A percentile compares a stretch with the other conserved stretches of the same genome.
phyloP scores from a whole-genome alignment of 352 stramenopile genomes.

The Pythium chondricola region DNA sequence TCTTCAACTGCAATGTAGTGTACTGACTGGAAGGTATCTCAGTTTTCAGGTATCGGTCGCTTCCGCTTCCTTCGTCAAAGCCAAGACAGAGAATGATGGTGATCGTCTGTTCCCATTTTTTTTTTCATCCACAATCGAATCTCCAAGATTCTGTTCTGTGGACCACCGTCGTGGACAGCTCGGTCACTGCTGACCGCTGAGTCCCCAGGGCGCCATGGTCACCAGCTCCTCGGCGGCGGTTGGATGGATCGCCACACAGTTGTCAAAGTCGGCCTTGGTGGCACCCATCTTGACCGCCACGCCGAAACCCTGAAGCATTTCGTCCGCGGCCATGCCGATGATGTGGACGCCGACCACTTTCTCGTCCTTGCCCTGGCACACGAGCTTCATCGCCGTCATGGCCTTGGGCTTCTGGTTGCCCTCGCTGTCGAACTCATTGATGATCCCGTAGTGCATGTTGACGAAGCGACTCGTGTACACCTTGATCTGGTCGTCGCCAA shows the following conservation, averaged over 20 bases:
- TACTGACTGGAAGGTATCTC: no score
- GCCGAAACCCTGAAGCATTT: slow-evolving; percentile 99
- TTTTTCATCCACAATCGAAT: slow-evolving; percentile 12
- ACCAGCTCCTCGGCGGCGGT: slow-evolving; percentile 97
- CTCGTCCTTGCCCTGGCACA: slow-evolving; percentile 85
- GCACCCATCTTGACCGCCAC: slow-evolving; percentile 98
- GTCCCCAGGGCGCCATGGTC: slow-evolving; percentile 79
- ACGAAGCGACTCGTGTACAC: slow-evolving; percentile 94
- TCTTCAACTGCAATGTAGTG: no score
- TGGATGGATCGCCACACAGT: slow-evolving; percentile 94
- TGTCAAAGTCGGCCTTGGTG: slow-evolving; percentile 97
- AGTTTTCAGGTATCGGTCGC: no score
- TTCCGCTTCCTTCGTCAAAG: not conserved
- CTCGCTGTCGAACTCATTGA: slow-evolving; percentile 50
- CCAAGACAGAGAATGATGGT: not conserved
- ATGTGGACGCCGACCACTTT: slow-evolving; percentile 97
- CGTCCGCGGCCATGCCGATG: slow-evolving; percentile 92
- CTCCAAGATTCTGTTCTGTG: slow-evolving; percentile 18
- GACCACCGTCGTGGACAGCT: not conserved
- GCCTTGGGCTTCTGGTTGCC: slow-evolving; percentile 85
- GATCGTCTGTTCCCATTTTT: not conserved
- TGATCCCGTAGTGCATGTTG: slow-evolving; percentile 92
- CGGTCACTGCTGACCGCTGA: slow-evolving; percentile 12
- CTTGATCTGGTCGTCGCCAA: slow-evolving; percentile 92
- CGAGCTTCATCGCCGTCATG: slow-evolving; percentile 94